phyloP scores from a whole-genome alignment of 73 alveolate genomes.

The Diophrys sp. region DNA sequence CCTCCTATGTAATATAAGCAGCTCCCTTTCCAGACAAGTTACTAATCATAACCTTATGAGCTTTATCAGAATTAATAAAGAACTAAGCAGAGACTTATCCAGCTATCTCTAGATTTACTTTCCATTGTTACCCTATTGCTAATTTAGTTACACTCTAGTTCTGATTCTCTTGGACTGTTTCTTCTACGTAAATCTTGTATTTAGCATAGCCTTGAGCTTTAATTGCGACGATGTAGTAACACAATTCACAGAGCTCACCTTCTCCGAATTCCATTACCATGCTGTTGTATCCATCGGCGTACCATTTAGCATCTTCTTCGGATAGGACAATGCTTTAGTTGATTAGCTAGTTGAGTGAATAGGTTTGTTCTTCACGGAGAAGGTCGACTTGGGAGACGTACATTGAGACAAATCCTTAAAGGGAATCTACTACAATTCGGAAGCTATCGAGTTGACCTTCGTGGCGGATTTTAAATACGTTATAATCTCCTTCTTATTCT shows the following conservation, averaged over 20 bases:
- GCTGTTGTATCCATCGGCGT: neutral
- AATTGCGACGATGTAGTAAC: neutral
- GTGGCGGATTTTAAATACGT: neutral
- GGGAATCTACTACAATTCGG: neutral
- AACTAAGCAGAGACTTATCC: neutral
- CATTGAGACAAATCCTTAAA: neutral
- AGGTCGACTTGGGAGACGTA: neutral
- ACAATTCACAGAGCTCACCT: neutral
- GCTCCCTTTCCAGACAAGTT: neutral
- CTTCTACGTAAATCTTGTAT: neutral
- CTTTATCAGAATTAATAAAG: neutral
- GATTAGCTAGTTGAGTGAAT: neutral
- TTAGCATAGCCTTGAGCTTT: neutral
- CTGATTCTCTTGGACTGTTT: neutral
- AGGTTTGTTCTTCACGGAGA: neutral
- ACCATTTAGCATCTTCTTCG: neutral
- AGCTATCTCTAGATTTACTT: neutral
- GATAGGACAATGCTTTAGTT: neutral
- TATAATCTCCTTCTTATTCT: neutral
- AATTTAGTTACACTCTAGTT: neutral
- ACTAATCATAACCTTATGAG: no score
- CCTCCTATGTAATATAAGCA: neutral
- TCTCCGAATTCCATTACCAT: neutral
- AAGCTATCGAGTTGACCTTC: neutral
- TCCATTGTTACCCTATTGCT: neutral